Evolutionary conservation across 192 early-diverging fungal species (phyloP).

Genomic region (Coemansia sp.): DNA sequence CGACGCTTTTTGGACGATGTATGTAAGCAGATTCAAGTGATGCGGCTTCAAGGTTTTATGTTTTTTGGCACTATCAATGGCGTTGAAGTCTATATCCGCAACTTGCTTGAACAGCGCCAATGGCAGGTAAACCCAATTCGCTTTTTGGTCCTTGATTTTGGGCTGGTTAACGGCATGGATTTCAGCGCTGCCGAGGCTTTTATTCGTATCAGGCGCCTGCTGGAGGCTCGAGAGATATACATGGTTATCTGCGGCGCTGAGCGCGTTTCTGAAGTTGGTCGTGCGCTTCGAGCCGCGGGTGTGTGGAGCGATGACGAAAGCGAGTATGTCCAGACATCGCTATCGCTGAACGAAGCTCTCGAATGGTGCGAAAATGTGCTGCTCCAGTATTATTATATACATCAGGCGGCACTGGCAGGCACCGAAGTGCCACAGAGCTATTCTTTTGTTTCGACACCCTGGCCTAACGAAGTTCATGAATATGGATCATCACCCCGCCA

Average conservation of each 20-base stretch:
- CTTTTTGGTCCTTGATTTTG: conserved; percentile 88
- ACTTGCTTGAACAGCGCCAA: conserved; percentile 60
- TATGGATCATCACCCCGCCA: conserved; percentile 43
- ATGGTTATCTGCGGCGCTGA: conserved; percentile 78
- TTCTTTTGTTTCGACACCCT: conserved; percentile 31
- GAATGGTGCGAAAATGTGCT: conserved; percentile 95
- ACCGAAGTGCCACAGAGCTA: conserved; percentile 30
- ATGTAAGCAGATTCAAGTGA: conserved; percentile 79
- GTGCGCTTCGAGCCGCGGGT: conserved; percentile 62
- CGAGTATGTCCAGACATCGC: conserved; percentile 70
- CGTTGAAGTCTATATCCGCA: conserved; percentile 69
- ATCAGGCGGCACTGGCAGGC: conserved; percentile 43
- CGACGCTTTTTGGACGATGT: conserved; percentile 81
- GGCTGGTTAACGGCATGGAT: conserved; percentile 80
- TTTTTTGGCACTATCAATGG: conserved; percentile 95
- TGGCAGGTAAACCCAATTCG: conserved; percentile 74
- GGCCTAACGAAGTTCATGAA: conserved; percentile 24
- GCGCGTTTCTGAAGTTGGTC: conserved; percentile 64
- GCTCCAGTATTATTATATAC: conserved; percentile 71
- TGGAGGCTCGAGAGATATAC: conserved; percentile 67
- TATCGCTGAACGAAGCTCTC: conserved; percentile 79
- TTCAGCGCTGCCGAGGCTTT: conserved; percentile 91
- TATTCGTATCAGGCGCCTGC: conserved; percentile 74
- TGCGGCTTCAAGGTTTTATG: conserved; percentile 92
- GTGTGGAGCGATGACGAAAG: conserved; percentile 61